Percentiles rank a stretch among this genome's conserved stretches.
Evolutionary conservation across 345 rosid genomes (phyloP).

Genomic region (Ailanthus altissimus): DNA sequence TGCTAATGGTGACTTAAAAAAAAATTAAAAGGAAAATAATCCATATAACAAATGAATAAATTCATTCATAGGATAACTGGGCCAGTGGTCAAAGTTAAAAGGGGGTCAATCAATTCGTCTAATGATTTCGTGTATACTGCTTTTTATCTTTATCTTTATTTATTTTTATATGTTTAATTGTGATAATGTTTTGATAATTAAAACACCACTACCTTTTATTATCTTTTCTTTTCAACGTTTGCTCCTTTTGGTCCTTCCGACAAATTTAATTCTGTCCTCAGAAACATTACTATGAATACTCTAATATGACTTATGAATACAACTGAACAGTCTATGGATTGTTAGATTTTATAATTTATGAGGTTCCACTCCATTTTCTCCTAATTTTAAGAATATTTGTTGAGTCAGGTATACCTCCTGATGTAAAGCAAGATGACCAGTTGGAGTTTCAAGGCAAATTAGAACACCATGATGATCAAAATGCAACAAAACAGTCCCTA

Average conservation of each 20-base stretch:
- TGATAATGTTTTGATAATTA: slow-evolving; percentile 17
- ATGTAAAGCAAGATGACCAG: slow-evolving; percentile 56
- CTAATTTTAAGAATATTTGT: slow-evolving; percentile 5
- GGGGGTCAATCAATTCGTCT: not conserved
- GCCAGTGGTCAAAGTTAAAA: not conserved
- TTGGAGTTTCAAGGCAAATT: slow-evolving; percentile 45
- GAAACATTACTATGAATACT: no score
- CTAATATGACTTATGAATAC: no score
- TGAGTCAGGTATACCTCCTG: slow-evolving; percentile 64
- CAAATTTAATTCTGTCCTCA: not conserved
- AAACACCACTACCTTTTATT: not conserved
- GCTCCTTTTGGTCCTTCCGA: not conserved
- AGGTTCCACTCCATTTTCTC: not conserved
- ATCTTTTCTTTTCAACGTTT: not conserved
- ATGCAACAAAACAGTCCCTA: slow-evolving; percentile 57
- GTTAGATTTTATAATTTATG: not conserved
- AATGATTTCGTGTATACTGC: slow-evolving; percentile 5
- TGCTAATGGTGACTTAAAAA: no score
- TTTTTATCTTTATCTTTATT: not conserved
- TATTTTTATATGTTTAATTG: not conserved
- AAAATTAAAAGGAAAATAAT: no score
- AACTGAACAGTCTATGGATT: no score
- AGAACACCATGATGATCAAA: slow-evolving; percentile 63
- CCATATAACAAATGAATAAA: not conserved
- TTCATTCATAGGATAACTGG: not conserved